These are phyloP conservation scores for Pleurotus giganteus DNA, from an alignment of 768 basidiomycete genomes.

Conservation along the genomic window DNA sequence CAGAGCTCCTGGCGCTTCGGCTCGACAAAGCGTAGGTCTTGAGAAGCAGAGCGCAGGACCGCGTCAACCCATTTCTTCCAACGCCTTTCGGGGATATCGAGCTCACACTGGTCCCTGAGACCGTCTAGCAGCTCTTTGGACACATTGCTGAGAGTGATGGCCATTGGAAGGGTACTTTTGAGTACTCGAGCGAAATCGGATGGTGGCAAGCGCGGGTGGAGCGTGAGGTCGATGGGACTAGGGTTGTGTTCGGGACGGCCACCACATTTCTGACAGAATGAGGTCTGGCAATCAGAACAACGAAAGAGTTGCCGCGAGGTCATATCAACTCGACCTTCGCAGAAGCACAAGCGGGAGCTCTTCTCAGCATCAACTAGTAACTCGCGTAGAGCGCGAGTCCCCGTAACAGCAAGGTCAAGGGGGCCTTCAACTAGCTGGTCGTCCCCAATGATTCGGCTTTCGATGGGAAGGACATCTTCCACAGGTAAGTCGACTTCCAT, in stretches of 20 bases:
- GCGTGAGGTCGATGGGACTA: slow-evolving; percentile 46
- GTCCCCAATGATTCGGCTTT: slow-evolving; percentile 68
- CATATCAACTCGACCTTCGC: slow-evolving; percentile 84
- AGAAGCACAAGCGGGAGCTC: slow-evolving; percentile 82
- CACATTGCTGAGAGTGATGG: slow-evolving; percentile 55
- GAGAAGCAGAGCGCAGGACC: slow-evolving; percentile 53
- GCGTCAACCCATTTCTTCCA: slow-evolving; percentile 74
- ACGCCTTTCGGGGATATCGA: slow-evolving; percentile 47
- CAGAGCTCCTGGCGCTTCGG: slow-evolving; percentile 88
- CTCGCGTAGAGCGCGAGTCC: slow-evolving; percentile 42
- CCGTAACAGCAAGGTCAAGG: slow-evolving; percentile 65
- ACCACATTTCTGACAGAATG: slow-evolving; percentile 83
- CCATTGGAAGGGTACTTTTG: slow-evolving; percentile 87
- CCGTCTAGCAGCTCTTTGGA: slow-evolving; percentile 49
- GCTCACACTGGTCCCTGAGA: slow-evolving; percentile 37
- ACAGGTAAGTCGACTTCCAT: slow-evolving; percentile 47
- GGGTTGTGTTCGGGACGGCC: slow-evolving; percentile 90
- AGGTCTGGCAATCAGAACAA: slow-evolving; percentile 75
- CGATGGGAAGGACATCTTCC: slow-evolving; percentile 17
- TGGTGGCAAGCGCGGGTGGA: slow-evolving; percentile 65
- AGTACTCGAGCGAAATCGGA: slow-evolving; percentile 71
- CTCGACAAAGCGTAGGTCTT: slow-evolving; percentile 79
- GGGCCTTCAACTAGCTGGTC: slow-evolving; percentile 61
- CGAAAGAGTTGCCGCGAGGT: slow-evolving; percentile 62
- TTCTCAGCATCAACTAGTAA: slow-evolving; percentile 63